Evolutionary conservation across 495 filamentous ascomycete species (phyloP), one percentile per base, ranked within the genome.

Genomic region (Coniosporium apollinis): DNA sequence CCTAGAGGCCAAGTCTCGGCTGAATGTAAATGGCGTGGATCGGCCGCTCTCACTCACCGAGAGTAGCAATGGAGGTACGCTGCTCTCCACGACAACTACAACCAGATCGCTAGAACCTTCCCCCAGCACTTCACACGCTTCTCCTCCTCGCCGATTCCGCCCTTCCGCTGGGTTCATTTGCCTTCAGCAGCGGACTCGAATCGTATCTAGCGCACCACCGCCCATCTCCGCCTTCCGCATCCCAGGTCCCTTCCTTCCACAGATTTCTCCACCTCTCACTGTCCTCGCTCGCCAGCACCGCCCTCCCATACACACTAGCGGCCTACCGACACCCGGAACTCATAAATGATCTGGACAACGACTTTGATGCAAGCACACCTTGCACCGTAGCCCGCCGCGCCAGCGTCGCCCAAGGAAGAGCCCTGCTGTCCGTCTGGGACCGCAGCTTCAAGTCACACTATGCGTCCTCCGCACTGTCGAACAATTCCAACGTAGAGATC

Each of bases 141-240:
- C 75, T 96, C 33, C 72, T 94, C 9, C 78, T 99, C 46, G 79
- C 89, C 22, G 89, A 99, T 66, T 93, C 89, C 5, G 89, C 89
- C 24, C 75, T 99, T 5, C 89, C 89, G 5, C 65, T 99, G 0
- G 91, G 91, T 48, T 91, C 85, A 26, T 99, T 99, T 60, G 89
- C 89, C 42, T 99, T 93, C 69, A 86, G 79, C 62, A 79, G 70
- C 45, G 86, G 87, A 0, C 70, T 99, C 21, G 89, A 99, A 54
- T 94, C 86, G 33, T 94, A 83, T 56, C 73, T 94, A 19, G 78
- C 82, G 2, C 89, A 96, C 62, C 70, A 75, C 34, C 64, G 58
- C 24, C 9, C 9, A 14, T 2, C 30, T 32, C 30, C 30, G 1
- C 3, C 11, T 1, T 32, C 30, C 30, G 28, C 50, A 10, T 37